phyloP scores from a whole-genome alignment of 1,284 basidiomycete genomes.

The Fereydounia khargensis region DNA sequence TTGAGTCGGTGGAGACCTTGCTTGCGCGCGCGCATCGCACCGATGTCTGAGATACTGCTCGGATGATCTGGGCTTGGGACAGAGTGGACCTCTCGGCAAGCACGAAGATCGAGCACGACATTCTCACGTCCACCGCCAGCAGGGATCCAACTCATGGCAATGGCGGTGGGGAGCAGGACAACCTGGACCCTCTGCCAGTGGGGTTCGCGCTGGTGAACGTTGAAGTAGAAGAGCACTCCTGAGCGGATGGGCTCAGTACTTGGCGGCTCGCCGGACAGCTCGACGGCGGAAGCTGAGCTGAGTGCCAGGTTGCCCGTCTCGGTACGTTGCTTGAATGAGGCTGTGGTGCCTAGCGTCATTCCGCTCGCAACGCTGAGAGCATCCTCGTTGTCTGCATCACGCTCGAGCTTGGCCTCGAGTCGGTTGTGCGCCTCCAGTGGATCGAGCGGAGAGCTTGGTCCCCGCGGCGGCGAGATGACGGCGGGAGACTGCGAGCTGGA shows the following conservation, averaged over 20 bases:
- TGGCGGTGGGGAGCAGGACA: constrained; percentile 31
- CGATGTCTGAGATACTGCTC: constrained; percentile 27
- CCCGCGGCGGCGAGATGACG: too few species aligned
- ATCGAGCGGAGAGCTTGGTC: too few species aligned
- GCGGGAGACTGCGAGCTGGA: too few species aligned
- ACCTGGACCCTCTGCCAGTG: constrained; percentile 44
- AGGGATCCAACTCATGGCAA: constrained; percentile 52
- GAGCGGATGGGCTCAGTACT: constrained; percentile 25
- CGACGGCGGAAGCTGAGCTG: constrained; percentile 18
- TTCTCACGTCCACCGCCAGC: constrained; percentile 42
- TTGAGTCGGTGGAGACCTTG: constrained; percentile 33
- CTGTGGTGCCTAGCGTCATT: constrained; percentile 30
- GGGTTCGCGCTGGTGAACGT: constrained; percentile 35
- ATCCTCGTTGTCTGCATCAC: constrained; percentile 26
- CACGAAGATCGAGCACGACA: constrained; percentile 38
- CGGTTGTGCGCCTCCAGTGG: too few species aligned
- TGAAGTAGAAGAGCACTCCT: constrained; percentile 43
- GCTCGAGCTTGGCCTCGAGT: too few species aligned
- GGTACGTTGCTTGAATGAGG: constrained; percentile 26
- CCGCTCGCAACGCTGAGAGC: constrained; percentile 19
- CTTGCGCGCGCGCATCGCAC: constrained; percentile 24
- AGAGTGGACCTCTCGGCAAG: constrained; percentile 47
- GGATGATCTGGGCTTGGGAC: constrained; percentile 43
- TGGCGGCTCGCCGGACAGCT: constrained; percentile 17
- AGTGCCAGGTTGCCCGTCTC: constrained; percentile 30